Conservation (phyloP, 192 early-diverging fungal species). For the Mortierella claussenii region DNA sequence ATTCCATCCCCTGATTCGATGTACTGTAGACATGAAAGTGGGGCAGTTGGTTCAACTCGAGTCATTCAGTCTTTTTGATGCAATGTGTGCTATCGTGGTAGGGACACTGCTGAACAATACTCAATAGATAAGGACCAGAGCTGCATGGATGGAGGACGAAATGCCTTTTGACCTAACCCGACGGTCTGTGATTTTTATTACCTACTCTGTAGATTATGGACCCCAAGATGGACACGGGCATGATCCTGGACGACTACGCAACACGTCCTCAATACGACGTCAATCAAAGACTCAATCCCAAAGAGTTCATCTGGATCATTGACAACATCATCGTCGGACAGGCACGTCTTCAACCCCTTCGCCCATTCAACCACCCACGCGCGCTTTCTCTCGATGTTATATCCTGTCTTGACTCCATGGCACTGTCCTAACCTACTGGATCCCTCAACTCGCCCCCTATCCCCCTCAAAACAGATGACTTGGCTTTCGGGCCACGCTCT, state of each 20-base stretch:
- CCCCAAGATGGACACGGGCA: conserved; percentile 72
- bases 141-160: no score
- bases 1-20: no score
- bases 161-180: no score
- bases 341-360: conserved; percentile 46
- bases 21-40: not conserved
- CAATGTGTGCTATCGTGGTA: conserved; percentile 71
- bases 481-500: conserved; percentile 71
- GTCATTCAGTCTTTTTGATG: conserved; percentile 68
- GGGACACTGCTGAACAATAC: no score
- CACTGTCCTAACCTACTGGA: not conserved
- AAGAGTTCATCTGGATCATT: conserved; percentile 61
- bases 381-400: not conserved
- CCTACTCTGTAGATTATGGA: conserved; percentile 75
- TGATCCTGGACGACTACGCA: conserved; percentile 56
- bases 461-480: conserved; percentile 55
- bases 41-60: conserved; percentile 67
- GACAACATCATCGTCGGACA: conserved; percentile 63
- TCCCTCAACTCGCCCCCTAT: not conserved
- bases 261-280: conserved; percentile 52
- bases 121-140: no score
- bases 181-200: no score
- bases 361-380: no score
- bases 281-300: conserved; percentile 34
- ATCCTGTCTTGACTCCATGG: not conserved